phyloP scores from a whole-genome alignment of 106 monocot genomes.

The Xerophyta viscosa region DNA sequence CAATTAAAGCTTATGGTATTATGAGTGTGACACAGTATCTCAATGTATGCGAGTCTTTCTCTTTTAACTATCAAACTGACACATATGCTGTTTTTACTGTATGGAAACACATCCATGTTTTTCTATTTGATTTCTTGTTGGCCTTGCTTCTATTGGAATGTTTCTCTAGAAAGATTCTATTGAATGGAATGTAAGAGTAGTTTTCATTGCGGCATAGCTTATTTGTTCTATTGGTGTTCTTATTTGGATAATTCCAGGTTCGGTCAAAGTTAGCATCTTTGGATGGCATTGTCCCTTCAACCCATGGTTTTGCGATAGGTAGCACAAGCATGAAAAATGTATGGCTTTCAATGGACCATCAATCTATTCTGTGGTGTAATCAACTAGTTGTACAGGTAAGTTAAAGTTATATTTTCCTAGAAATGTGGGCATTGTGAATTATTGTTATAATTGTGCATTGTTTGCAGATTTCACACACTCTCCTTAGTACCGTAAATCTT shows the following conservation, averaged over 20 bases:
- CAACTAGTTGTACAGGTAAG: constrained; percentile 92
- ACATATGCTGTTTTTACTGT: too few species aligned
- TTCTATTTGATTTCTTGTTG: too few species aligned
- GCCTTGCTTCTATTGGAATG: too few species aligned
- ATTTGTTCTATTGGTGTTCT: neutral
- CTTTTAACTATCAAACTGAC: too few species aligned
- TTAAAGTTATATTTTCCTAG: neutral
- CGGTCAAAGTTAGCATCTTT: constrained; percentile 80
- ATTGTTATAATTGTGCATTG: constrained; percentile 6
- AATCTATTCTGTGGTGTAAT: constrained; percentile 96
- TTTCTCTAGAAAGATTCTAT: too few species aligned
- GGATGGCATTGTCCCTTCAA: constrained; percentile 85
- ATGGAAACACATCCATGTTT: too few species aligned
- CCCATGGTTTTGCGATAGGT: constrained; percentile 76
- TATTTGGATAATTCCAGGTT: constrained; percentile 53
- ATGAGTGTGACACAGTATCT: too few species aligned
- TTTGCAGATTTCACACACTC: constrained; percentile 78
- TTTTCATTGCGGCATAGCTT: neutral
- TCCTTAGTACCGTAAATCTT: constrained; percentile 70
- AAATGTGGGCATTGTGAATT: constrained; percentile 1
- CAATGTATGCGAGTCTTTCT: too few species aligned
- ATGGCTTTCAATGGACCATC: constrained; percentile 95
- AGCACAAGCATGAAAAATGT: constrained; percentile 86
- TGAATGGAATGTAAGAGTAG: neutral
- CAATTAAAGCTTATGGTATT: too few species aligned